Evolutionary conservation across 805 yeast genomes (phyloP).

Genomic region (Candida corydali): DNA sequence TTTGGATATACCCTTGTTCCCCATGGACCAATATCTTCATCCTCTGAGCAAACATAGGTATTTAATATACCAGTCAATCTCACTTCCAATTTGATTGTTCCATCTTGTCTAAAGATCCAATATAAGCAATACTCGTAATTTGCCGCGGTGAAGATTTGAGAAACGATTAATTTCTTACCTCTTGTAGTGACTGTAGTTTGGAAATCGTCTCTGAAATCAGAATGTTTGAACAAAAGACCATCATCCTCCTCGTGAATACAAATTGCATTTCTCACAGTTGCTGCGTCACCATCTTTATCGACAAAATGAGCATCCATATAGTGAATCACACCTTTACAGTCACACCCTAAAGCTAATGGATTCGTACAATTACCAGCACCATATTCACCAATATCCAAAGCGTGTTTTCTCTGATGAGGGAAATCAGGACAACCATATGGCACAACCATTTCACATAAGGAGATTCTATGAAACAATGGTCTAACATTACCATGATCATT

Average conservation of each 20-base stretch:
- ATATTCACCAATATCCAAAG: constrained; percentile 82
- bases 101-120: constrained; percentile 82
- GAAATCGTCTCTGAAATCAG: constrained; percentile 78
- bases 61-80: constrained; percentile 80
- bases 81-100: constrained; percentile 73
- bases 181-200: constrained; percentile 72
- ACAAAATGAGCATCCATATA: constrained; percentile 77
- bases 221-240: constrained; percentile 74
- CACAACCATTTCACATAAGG: constrained; percentile 78
- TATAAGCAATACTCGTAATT: constrained; percentile 82
- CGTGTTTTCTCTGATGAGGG: constrained; percentile 84
- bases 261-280: constrained; percentile 70
- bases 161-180: constrained; percentile 67
- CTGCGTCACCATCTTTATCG: constrained; percentile 62
- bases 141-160: constrained; percentile 83
- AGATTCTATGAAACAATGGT: constrained; percentile 74
- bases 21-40: constrained; percentile 69
- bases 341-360: constrained; percentile 75
- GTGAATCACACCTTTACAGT: constrained; percentile 82
- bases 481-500: constrained; percentile 72
- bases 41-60: constrained; percentile 62
- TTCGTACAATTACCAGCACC: constrained; percentile 87
- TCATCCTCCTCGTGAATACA: constrained; percentile 88
- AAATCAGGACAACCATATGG: constrained; percentile 78
- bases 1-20: constrained; percentile 78